Conservation (phyloP, 1,139 yeast species). For the Geotrichum restrictum region DNA sequence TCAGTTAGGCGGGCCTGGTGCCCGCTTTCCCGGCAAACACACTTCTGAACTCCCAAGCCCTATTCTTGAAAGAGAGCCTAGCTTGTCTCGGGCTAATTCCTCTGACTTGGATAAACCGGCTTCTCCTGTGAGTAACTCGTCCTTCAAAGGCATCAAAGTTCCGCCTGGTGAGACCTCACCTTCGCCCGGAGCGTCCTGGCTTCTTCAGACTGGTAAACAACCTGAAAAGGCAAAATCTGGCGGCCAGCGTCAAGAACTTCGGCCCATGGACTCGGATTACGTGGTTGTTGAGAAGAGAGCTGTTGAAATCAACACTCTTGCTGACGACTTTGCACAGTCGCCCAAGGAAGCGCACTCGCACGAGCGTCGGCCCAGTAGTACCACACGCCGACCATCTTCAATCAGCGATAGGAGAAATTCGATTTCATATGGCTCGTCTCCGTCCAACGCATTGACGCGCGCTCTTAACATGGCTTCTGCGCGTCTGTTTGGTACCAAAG, state of each 20-base stretch:
- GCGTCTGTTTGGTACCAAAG: conserved; percentile 63
- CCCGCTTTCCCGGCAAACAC: background rate
- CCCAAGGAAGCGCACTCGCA: conserved; percentile 23
- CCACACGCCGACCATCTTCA: conserved; percentile 15
- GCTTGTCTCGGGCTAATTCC: conserved; percentile 1
- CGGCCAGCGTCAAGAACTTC: background rate
- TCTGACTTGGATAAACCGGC: background rate
- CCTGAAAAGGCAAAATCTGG: background rate
- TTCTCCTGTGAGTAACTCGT: conserved; percentile 12
- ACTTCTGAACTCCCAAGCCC: background rate
- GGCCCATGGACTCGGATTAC: conserved; percentile 64
- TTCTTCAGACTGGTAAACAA: conserved; percentile 17
- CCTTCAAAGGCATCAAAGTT: background rate
- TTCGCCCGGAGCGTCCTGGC: conserved; percentile 31
- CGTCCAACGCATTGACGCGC: conserved; percentile 80
- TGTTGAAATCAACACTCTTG: conserved; percentile 91
- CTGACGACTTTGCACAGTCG: conserved; percentile 67
- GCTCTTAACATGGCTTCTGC: conserved; percentile 87
- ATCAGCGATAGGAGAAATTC: conserved; percentile 29
- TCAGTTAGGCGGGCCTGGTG: conserved; percentile 26
- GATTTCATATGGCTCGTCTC: conserved; percentile 55
- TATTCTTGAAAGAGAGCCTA: conserved; percentile 1
- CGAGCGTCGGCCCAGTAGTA: background rate
- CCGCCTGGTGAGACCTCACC: conserved; percentile 23
- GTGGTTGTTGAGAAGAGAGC: conserved; percentile 93